phyloP scores from a whole-genome alignment of 2,329 filamentous ascomycete genomes.

The Aspergillus proliferans region DNA sequence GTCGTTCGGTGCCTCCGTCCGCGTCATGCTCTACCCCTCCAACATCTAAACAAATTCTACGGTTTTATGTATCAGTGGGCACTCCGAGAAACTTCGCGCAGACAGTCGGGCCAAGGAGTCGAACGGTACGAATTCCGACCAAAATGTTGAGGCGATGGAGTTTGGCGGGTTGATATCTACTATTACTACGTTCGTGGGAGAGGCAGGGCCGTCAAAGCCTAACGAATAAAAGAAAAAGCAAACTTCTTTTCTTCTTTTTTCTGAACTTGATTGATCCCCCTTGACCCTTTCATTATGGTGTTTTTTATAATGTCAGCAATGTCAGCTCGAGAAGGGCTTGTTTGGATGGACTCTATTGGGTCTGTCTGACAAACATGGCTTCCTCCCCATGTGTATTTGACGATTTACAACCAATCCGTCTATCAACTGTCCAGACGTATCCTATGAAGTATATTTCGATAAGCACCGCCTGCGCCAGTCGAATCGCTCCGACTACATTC shows the following conservation, averaged over 20 bases:
- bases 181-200: constrained; percentile 30
- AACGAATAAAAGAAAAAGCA: constrained; percentile 33
- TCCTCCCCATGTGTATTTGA: no score
- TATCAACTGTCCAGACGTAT: no score
- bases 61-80: constrained; percentile 30
- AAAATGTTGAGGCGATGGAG: constrained; percentile 33
- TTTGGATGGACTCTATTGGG: no score
- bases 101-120: constrained; percentile 33
- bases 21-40: constrained; percentile 96
- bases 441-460: no score
- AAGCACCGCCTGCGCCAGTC: no score
- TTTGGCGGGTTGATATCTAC: constrained; percentile 30
- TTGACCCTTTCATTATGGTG: neutral
- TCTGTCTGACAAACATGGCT: no score
- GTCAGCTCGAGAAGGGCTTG: no score
- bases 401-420: no score
- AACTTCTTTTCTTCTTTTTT: neutral
- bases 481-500: no score
- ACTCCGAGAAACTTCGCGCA: constrained; percentile 31
- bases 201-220: constrained; percentile 32
- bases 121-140: constrained; percentile 28
- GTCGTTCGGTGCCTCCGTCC: constrained; percentile 92
- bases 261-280: neutral
- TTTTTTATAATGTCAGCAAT: neutral
- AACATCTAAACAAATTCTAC: constrained; percentile 66